Base-by-base conservation (phyloP, 306 rosid species). In the Glycine tomentella region DNA sequence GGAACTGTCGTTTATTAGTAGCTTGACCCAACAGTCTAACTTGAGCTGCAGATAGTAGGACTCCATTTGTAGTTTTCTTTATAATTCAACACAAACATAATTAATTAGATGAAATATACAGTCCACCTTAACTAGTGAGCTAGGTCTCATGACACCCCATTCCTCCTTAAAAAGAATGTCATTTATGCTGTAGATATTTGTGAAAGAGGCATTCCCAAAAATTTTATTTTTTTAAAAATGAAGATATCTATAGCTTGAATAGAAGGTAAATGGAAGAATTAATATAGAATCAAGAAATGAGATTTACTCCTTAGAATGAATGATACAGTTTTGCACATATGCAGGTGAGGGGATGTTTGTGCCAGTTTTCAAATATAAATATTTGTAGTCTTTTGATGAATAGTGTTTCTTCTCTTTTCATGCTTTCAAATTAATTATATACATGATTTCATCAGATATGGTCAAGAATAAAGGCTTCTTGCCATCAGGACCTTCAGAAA, bases 391-490 rank as follows among this genome's bases (percentile, higher is more conserved):
- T 59, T 40, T 3, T 52, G 64, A 69, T 44, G 69, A 53, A 63
- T 51, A 15, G 4, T 57, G 58, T 44, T 52, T 76, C 25, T 53
- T 49, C 34, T 50, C 14, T 40, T 4, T 53, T 74, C 56, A 53
- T 69, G 49, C 62, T 77, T 82, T 83, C 74, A 33, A 53, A 57
- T 61, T 69, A 33, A 12, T 65, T 45, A 69, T 78, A 46, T 57
- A 61, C 63, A 36, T 77, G 7, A 83, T 70, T 74, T 80, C 57
- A 84, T 74, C 92, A 95, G 99, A 95, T 90, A 95, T 95, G 99
- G 97, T 95, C 72, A 95, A 95, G 89, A 87, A 95, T 87, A 93
- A 95, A 88, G 99, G 98, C 73, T 93, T 95, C 87, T 82, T 95
- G 88, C 99, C 99, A 58, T 93, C 98, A 7, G 97, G 90, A 44